Evolutionary conservation across 768 basidiomycete genomes (phyloP).

Genomic region (Termitomyces titanicus): DNA sequence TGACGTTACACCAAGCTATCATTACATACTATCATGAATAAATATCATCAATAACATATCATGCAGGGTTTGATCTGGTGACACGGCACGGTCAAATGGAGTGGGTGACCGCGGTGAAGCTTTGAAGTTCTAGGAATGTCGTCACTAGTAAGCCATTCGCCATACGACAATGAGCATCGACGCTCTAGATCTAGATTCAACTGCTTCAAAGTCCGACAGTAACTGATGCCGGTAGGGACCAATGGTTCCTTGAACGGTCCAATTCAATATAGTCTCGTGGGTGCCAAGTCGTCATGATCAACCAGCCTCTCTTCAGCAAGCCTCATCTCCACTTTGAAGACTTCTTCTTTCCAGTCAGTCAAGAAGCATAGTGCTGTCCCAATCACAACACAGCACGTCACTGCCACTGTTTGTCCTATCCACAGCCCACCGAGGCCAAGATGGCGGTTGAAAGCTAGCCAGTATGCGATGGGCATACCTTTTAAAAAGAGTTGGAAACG

Average conservation of each 20-base stretch:
- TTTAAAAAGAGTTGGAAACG: neutral
- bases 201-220: neutral
- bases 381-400: slow-evolving; percentile 34
- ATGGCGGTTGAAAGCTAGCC: slow-evolving; percentile 44
- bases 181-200: too few species aligned
- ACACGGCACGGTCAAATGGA: too few species aligned
- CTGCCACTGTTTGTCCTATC: slow-evolving; percentile 54
- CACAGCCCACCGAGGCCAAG: slow-evolving; percentile 60
- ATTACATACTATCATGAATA: too few species aligned
- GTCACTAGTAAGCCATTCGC: too few species aligned
- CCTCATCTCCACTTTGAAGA: slow-evolving; percentile 33
- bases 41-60: too few species aligned
- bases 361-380: slow-evolving; percentile 36
- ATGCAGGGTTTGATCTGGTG: too few species aligned
- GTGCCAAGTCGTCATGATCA: neutral
- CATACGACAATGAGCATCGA: too few species aligned
- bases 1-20: too few species aligned
- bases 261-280: neutral
- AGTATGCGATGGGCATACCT: slow-evolving; percentile 66
- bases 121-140: too few species aligned
- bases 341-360: slow-evolving; percentile 51
- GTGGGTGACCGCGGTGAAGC: too few species aligned
- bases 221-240: too few species aligned
- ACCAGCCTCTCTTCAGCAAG: slow-evolving; percentile 1
- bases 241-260: neutral